These are phyloP conservation scores for Suhomyces bribrorum DNA, from an alignment of 1,139 yeast species.

Conservation along the genomic window DNA sequence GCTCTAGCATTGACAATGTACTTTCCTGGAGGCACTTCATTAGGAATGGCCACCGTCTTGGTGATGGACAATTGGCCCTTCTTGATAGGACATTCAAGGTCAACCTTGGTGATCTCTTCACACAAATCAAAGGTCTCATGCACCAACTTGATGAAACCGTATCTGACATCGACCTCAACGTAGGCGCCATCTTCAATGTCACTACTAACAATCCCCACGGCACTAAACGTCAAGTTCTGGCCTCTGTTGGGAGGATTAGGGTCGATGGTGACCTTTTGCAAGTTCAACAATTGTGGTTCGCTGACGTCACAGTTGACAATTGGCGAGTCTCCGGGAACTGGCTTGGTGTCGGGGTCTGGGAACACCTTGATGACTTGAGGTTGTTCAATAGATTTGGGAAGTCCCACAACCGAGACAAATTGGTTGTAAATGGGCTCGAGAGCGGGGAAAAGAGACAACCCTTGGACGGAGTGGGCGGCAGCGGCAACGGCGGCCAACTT, in stretches of 20 bases:
- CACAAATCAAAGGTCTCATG: conserved; percentile 89
- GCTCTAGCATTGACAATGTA: conserved; percentile 88
- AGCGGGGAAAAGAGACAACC: conserved; percentile 25
- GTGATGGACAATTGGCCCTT: conserved; percentile 66
- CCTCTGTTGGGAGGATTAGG: conserved; percentile 94
- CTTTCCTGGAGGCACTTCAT: conserved; percentile 94
- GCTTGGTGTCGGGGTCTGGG: conserved; percentile 47
- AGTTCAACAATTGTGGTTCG: conserved; percentile 60
- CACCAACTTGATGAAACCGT: conserved; percentile 85
- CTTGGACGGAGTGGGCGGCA: conserved; percentile 19
- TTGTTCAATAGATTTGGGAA: conserved; percentile 7
- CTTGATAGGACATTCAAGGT: conserved; percentile 74
- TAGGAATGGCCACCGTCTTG: conserved; percentile 80
- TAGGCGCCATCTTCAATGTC: conserved; percentile 80
- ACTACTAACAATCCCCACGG: conserved; percentile 60
- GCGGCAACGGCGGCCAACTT: conserved; percentile 20
- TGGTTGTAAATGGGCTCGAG: conserved; percentile 21
- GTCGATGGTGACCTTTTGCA: conserved; percentile 57
- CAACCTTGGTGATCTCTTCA: conserved; percentile 81
- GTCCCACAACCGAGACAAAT: conserved; percentile 21
- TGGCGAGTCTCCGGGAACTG: conserved; percentile 92
- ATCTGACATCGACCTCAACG: conserved; percentile 88
- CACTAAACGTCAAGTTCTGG: conserved; percentile 71
- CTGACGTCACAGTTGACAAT: conserved; percentile 70
- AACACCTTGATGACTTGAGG: conserved; percentile 16